phyloP scores from a whole-genome alignment of 371 early-diverging fungal genomes.

The Umbelopsis sp. region DNA sequence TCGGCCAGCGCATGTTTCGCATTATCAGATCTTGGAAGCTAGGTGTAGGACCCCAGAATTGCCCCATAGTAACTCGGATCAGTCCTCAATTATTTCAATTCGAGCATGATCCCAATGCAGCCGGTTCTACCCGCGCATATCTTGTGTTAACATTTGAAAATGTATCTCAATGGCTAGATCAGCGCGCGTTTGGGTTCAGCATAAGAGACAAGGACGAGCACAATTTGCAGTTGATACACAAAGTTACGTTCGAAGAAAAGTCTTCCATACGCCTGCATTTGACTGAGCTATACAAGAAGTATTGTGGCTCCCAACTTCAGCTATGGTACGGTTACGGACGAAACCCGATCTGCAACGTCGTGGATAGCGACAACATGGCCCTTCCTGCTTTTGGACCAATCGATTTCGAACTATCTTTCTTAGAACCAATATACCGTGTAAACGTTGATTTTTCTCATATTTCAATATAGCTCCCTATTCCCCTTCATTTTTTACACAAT shows the following conservation, averaged over 20 bases:
- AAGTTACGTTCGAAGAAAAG: slow-evolving; percentile 19
- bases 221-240: slow-evolving; percentile 18
- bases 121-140: slow-evolving; percentile 11
- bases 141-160: slow-evolving; percentile 7
- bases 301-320: slow-evolving; percentile 8
- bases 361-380: slow-evolving; percentile 20
- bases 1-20: slow-evolving; percentile 37
- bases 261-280: slow-evolving; percentile 22
- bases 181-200: slow-evolving; percentile 26
- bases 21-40: slow-evolving; percentile 25
- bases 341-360: slow-evolving; percentile 27
- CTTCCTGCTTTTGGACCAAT: slow-evolving; percentile 25
- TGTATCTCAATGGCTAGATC: neutral
- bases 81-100: neutral
- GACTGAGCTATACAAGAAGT: neutral
- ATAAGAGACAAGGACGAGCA: slow-evolving; percentile 13
- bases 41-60: neutral
- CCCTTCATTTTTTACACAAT: no score
- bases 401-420: neutral
- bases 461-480: neutral
- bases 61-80: neutral
- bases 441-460: neutral
- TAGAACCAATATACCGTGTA: neutral
- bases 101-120: neutral
- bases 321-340: slow-evolving; percentile 32